phyloP scores from a whole-genome alignment of 2,329 filamentous ascomycete species.

The Nothomitra cinnamomea region DNA sequence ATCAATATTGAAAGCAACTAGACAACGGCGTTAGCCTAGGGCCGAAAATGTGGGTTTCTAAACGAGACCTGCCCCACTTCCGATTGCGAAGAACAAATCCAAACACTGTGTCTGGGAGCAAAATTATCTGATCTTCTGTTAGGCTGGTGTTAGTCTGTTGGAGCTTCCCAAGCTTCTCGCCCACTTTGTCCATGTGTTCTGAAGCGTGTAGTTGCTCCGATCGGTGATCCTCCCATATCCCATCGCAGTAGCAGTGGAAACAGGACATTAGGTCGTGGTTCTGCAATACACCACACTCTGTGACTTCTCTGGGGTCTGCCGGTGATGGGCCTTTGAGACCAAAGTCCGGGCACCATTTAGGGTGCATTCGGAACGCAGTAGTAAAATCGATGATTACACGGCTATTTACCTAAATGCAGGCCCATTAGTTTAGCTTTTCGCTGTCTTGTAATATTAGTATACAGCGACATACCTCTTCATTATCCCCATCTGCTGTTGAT shows the following conservation, averaged over 20 bases:
- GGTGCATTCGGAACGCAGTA: not conserved
- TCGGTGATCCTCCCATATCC: not conserved
- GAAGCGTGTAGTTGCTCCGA: not conserved
- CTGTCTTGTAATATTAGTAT: not conserved
- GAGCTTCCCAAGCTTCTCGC: not conserved
- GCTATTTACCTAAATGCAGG: not conserved
- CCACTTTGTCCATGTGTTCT: not conserved
- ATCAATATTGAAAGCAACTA: slow-evolving; percentile 49
- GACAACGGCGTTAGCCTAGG: not conserved
- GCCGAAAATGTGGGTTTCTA: not conserved
- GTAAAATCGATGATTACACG: not conserved
- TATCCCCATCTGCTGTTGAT: not conserved
- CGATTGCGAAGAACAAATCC: not conserved
- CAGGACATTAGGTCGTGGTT: not conserved
- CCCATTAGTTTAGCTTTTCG: not conserved
- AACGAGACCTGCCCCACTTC: not conserved
- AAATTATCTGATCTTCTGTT: not conserved
- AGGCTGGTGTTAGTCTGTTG: not conserved
- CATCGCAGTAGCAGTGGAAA: not conserved
- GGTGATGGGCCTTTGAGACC: not conserved
- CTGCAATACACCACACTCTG: not conserved
- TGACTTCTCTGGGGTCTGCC: not conserved
- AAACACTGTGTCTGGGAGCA: not conserved
- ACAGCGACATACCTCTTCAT: not conserved
- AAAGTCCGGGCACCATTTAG: not conserved